Base-by-base conservation (phyloP, 495 filamentous ascomycete genomes). In the Monascus purpureus region DNA sequence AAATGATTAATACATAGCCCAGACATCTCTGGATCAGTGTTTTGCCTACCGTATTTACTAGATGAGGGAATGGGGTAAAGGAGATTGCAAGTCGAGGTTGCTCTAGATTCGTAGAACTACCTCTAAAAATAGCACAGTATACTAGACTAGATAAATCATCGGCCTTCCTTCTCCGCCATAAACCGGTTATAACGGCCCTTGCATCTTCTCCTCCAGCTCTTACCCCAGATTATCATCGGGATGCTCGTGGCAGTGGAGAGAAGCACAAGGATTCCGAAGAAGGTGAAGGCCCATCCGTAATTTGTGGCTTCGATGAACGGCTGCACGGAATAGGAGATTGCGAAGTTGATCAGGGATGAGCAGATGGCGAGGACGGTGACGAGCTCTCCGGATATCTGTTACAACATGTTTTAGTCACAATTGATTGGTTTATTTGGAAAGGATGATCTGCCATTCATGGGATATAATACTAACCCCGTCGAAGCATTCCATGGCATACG, bases 401-500 rank as follows among this genome's bases (percentile, higher is more conserved):
- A 22, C 20, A 22, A 9, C 20, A 22, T 5, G 20, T 4, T 22
- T 22, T 5, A 9, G 9, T 22, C 20, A 22, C 20, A 22, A 4
- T 22, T 5, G 20, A 9, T 5, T 22, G 9, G 20, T 9, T 22
- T 22, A n/a, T n/a, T n/a, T n/a, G n/a, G n/a, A n/a, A n/a, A n/a
- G n/a, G n/a, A n/a, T n/a, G n/a, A n/a, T n/a, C n/a, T n/a, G n/a
- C n/a, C n/a, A n/a, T n/a, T n/a, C n/a, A n/a, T n/a, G n/a, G n/a
- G n/a, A n/a, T n/a, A n/a, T n/a, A n/a, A n/a, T 9, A 22, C 47
- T 28, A 28, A 53, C 50, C 33, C 40, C 39, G 28, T 54, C 50
- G 15, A 53, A 55, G 23, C 49, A 57, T 28, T 59, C 55, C 47
- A 59, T 54, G 1, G 53, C 55, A 46, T 57, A 59, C 7, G 50